phyloP scores from a whole-genome alignment of 306 rosid species.

The Bauhinia variegata region DNA sequence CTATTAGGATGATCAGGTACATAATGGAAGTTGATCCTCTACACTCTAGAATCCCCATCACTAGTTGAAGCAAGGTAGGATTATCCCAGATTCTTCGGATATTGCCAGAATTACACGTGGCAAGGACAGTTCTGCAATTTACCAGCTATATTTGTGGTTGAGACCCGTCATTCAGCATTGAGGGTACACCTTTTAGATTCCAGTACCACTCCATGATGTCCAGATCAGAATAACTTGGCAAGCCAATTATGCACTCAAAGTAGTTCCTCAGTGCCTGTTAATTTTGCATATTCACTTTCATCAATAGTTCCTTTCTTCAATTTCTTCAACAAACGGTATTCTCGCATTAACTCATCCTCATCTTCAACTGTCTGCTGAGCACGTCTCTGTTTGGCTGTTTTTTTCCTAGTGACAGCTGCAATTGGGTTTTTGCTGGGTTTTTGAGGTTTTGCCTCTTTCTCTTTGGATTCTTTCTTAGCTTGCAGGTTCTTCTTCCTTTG shows the following conservation, averaged over 20 bases:
- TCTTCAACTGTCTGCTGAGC: constrained; percentile 81
- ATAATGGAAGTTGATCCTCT: constrained; percentile 5
- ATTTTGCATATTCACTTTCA: constrained; percentile 69
- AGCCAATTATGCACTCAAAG: constrained; percentile 43
- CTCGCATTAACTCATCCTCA: constrained; percentile 76
- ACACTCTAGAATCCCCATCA: constrained; percentile 16
- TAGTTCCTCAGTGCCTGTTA: constrained; percentile 85
- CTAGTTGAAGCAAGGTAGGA: constrained; percentile 16
- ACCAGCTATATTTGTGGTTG: constrained; percentile 6
- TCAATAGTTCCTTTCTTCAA: constrained; percentile 81
- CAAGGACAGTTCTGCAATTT: constrained; percentile 21
- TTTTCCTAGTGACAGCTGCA: constrained; percentile 57
- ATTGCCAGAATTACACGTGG: constrained; percentile 25
- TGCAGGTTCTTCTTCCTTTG: constrained; percentile 82
- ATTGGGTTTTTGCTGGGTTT: constrained; percentile 50
- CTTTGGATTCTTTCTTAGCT: constrained; percentile 72
- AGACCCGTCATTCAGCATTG: not conserved
- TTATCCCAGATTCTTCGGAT: constrained; percentile 24
- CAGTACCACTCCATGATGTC: constrained; percentile 8
- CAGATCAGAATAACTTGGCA: constrained; percentile 31
- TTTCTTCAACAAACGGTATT: constrained; percentile 82
- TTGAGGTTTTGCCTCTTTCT: constrained; percentile 59
- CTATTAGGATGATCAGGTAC: not conserved
- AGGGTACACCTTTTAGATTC: not conserved
- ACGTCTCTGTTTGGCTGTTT: constrained; percentile 88